Conservation (phyloP, 495 filamentous ascomycete species). For the Penicillium salamii region DNA sequence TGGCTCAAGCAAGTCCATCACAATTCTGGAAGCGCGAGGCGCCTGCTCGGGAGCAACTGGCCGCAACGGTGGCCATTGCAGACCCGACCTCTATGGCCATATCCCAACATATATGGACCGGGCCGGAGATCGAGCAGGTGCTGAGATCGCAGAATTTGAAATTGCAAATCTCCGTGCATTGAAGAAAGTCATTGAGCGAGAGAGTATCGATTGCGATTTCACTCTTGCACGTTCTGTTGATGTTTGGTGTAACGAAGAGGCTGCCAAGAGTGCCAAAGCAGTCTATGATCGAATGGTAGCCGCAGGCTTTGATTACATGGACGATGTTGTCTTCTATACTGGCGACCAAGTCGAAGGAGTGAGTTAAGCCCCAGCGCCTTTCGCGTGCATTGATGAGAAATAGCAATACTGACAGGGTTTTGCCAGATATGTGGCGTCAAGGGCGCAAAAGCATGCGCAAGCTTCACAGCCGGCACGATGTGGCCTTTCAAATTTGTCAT, state of each 20-base stretch:
- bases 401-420: not conserved
- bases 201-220: slow-evolving; percentile 43
- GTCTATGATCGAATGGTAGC: slow-evolving; percentile 27
- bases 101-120: slow-evolving; percentile 29
- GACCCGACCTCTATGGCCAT: slow-evolving; percentile 32
- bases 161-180: slow-evolving; percentile 28
- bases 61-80: slow-evolving; percentile 35
- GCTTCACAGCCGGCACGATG: slow-evolving; percentile 55
- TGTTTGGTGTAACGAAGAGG: slow-evolving; percentile 32
- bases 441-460: slow-evolving; percentile 29
- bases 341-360: slow-evolving; percentile 30
- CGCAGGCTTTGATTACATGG: slow-evolving; percentile 24
- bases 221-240: slow-evolving; percentile 34
- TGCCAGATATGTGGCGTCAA: slow-evolving; percentile 29
- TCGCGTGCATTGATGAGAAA: too few relatives aligned
- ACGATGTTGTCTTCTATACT: slow-evolving; percentile 27
- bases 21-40: slow-evolving; percentile 37
- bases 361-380: slow-evolving; percentile 4
- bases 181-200: slow-evolving; percentile 30
- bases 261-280: slow-evolving; percentile 25
- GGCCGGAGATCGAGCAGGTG: slow-evolving; percentile 15
- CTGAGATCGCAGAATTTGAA: slow-evolving; percentile 31
- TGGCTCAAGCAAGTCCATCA: slow-evolving; percentile 18
- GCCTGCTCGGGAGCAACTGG: slow-evolving; percentile 41
- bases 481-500: slow-evolving; percentile 63